Conservation (phyloP, 495 filamentous ascomycete species). For the Annulohypoxylon nitens region DNA sequence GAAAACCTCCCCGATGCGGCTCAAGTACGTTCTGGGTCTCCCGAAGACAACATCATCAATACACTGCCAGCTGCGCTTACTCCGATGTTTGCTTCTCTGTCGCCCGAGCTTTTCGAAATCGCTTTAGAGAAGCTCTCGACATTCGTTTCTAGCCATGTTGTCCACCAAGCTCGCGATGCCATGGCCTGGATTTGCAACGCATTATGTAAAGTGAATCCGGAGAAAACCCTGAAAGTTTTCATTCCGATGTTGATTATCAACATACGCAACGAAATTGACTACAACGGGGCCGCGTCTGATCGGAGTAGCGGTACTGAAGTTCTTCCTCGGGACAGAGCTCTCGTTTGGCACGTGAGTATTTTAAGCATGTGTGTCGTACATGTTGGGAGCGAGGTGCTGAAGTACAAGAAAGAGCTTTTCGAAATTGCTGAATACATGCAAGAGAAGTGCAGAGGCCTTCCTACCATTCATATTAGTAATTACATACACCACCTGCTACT, state of each 20-base stretch:
- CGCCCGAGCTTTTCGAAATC: slow-evolving; percentile 91
- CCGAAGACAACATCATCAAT: slow-evolving; percentile 97
- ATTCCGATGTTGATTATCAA: slow-evolving; percentile 89
- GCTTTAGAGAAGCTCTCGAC: slow-evolving; percentile 90
- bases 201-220: slow-evolving; percentile 92
- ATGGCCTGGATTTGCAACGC: slow-evolving; percentile 99
- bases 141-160: slow-evolving; percentile 95
- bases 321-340: slow-evolving; percentile 87
- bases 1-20: slow-evolving; percentile 95
- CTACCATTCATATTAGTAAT: slow-evolving; percentile 95
- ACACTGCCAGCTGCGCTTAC: slow-evolving; percentile 92
- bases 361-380: slow-evolving; percentile 99
- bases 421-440: slow-evolving; percentile 97
- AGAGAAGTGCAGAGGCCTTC: slow-evolving; percentile 89
- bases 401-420: slow-evolving; percentile 87
- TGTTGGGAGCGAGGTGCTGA: slow-evolving; percentile 87
- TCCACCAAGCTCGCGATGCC: slow-evolving; percentile 96
- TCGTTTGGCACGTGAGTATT: slow-evolving; percentile 98
- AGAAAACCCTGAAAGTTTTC: slow-evolving; percentile 89
- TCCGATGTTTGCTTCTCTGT: slow-evolving; percentile 90
- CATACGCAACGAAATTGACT: slow-evolving; percentile 96
- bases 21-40: slow-evolving; percentile 86
- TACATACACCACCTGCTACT: slow-evolving; percentile 99
- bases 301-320: slow-evolving; percentile 94
- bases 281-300: slow-evolving; percentile 96